Evolutionary conservation across 352 stramenopile genomes (phyloP).

Genomic region (Phytophthora agathidicida): DNA sequence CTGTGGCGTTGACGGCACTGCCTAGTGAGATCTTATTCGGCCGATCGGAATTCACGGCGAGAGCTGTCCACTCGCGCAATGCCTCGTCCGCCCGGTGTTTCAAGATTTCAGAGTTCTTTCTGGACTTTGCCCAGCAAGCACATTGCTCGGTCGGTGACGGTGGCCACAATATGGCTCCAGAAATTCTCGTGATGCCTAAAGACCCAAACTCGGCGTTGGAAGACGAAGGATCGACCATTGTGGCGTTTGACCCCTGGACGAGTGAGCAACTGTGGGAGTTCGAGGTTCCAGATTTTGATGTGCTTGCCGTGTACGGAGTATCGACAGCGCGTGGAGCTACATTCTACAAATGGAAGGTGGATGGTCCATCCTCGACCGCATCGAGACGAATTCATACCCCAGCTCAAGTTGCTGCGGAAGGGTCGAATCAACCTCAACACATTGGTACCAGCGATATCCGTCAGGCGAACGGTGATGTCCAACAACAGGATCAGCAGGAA

Average conservation of each 20-base stretch:
- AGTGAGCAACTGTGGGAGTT: conserved; percentile 76
- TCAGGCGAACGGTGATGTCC: neutral
- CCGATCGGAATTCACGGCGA: conserved; percentile 75
- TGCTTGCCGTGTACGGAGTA: conserved; percentile 72
- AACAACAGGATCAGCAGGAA: conserved; percentile 1
- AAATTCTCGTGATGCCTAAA: conserved; percentile 68
- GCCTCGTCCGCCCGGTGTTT: conserved; percentile 70
- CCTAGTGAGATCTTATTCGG: conserved; percentile 67
- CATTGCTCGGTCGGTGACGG: conserved; percentile 46
- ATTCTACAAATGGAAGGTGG: conserved; percentile 79
- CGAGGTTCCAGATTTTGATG: conserved; percentile 73
- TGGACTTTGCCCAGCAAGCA: conserved; percentile 69
- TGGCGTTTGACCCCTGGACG: conserved; percentile 75
- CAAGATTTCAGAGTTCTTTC: conserved; percentile 85
- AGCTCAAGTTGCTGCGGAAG: conserved; percentile 1
- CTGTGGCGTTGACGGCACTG: conserved; percentile 11
- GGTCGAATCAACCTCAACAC: conserved; percentile 3
- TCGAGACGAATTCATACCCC: conserved; percentile 2
- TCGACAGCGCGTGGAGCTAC: conserved; percentile 53
- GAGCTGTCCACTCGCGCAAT: conserved; percentile 67
- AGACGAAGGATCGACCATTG: conserved; percentile 72
- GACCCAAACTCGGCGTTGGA: conserved; percentile 51
- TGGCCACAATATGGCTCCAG: conserved; percentile 37
- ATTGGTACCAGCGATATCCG: conserved; percentile 14
- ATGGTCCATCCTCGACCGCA: conserved; percentile 63